Percentiles rank a stretch among this genome's conserved stretches.
These are phyloP conservation scores for Cladosporium austrohemisphaericum DNA, from an alignment of 2,329 filamentous ascomycete species.

Conservation along the genomic window DNA sequence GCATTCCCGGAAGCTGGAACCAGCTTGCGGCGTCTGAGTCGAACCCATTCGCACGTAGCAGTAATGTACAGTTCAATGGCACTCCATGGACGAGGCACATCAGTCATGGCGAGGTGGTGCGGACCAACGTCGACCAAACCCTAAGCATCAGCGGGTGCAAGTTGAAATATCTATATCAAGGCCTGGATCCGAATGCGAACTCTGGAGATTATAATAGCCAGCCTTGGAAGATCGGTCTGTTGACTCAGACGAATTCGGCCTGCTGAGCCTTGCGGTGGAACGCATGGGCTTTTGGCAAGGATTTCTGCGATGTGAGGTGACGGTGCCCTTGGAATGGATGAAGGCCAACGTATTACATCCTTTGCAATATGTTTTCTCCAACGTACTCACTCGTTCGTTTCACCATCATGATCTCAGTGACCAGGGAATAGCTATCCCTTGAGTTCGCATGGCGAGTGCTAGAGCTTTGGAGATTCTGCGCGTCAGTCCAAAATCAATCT, in stretches of 20 bases:
- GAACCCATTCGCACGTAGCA: constrained; percentile 38
- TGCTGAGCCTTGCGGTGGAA: no score
- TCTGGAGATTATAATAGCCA: constrained; percentile 34
- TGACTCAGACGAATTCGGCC: constrained; percentile 15
- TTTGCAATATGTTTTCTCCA: no score
- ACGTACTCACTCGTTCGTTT: no score
- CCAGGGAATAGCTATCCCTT: no score
- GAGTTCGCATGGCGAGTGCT: no score
- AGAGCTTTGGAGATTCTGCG: no score
- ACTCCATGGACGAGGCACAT: constrained; percentile 37
- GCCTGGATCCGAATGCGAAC: constrained; percentile 31
- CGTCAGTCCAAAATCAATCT: no score
- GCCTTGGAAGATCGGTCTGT: constrained; percentile 37
- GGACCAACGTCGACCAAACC: constrained; percentile 37
- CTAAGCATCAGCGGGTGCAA: constrained; percentile 35
- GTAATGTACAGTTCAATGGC: constrained; percentile 37
- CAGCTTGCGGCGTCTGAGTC: constrained; percentile 34
- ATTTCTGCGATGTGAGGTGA: no score
- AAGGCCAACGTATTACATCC: no score
- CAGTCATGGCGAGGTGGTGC: constrained; percentile 34
- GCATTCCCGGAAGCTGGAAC: constrained; percentile 35
- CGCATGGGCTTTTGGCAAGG: no score
- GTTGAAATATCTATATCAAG: constrained; percentile 39
- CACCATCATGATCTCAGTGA: no score
- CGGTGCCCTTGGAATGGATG: no score